Conservation (phyloP, 2,329 filamentous ascomycete species). For the Diaporthe vaccinii region DNA sequence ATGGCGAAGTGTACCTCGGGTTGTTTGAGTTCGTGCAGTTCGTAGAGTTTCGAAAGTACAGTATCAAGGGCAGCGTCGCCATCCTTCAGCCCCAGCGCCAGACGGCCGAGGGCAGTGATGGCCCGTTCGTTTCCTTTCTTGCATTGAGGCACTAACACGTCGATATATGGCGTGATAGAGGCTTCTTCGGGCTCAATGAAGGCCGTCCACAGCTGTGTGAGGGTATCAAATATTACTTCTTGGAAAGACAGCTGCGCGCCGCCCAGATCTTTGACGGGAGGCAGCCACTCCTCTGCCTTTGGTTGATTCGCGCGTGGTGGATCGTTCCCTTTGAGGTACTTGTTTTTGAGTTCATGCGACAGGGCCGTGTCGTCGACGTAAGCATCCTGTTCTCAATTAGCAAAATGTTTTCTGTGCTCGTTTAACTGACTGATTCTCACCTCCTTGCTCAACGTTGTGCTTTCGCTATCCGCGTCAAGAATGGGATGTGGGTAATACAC, state of each 20-base stretch:
- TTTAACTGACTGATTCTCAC: neutral
- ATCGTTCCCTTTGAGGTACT: constrained; percentile 22
- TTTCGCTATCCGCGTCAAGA: neutral
- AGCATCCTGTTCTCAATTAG: constrained; percentile 30
- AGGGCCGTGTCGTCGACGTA: neutral
- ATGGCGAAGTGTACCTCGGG: constrained; percentile 91
- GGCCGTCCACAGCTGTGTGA: constrained; percentile 62
- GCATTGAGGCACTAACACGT: constrained; percentile 75
- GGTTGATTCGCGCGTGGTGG: neutral
- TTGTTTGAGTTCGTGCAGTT: constrained; percentile 85
- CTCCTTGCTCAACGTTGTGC: neutral
- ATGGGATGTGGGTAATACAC: constrained; percentile 55
- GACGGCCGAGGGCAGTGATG: constrained; percentile 82
- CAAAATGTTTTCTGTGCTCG: constrained; percentile 1
- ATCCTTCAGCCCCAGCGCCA: constrained; percentile 73
- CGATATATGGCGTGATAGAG: constrained; percentile 62
- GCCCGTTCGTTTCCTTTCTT: constrained; percentile 87
- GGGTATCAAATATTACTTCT: constrained; percentile 60
- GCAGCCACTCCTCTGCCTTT: constrained; percentile 29
- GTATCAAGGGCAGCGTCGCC: constrained; percentile 55
- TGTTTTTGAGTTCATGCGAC: constrained; percentile 4
- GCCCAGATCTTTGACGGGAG: constrained; percentile 30
- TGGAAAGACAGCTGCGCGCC: constrained; percentile 43
- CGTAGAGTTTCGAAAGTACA: constrained; percentile 78
- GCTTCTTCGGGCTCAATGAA: constrained; percentile 51